Evolutionary conservation across 108 stramenopile species (phyloP).

Genomic region (Nitzschia sp.): DNA sequence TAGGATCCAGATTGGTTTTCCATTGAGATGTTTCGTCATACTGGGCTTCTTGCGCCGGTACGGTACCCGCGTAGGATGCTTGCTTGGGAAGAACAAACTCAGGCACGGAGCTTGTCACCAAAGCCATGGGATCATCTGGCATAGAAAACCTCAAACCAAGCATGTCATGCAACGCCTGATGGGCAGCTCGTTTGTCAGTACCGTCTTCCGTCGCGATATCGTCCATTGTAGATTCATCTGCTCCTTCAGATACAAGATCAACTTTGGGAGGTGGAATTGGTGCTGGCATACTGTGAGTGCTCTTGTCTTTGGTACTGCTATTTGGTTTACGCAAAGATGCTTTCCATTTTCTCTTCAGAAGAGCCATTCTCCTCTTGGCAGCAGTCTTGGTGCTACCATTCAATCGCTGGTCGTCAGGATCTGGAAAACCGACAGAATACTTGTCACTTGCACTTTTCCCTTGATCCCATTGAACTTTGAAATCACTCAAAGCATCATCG

Average conservation of each 20-base stretch:
- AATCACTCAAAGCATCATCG: not conserved
- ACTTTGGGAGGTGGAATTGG: too few relatives aligned
- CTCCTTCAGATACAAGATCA: too few relatives aligned
- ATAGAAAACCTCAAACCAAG: conserved; percentile 4
- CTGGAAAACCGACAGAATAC: conserved; percentile 62
- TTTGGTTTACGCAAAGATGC: too few relatives aligned
- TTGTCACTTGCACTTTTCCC: conserved; percentile 5
- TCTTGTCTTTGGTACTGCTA: too few relatives aligned
- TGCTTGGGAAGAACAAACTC: conserved; percentile 41
- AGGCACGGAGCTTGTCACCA: conserved; percentile 17
- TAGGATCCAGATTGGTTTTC: conserved; percentile 15
- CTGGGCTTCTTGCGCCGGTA: conserved; percentile 50
- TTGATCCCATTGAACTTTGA: conserved; percentile 10
- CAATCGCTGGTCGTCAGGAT: conserved; percentile 35
- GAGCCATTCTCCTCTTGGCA: conserved; percentile 69
- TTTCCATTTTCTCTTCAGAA: conserved; percentile 41
- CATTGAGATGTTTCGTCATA: conserved; percentile 33
- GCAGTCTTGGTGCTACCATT: conserved; percentile 75
- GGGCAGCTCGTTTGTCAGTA: not conserved
- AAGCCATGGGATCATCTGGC: not conserved
- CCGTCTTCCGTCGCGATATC: conserved; percentile 3
- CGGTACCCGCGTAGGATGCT: conserved; percentile 64
- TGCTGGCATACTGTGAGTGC: too few relatives aligned
- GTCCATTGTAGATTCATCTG: not conserved
- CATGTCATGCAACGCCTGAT: conserved; percentile 25